phyloP scores from a whole-genome alignment of 148 eudicot genomes.

The Cornus suecica region DNA sequence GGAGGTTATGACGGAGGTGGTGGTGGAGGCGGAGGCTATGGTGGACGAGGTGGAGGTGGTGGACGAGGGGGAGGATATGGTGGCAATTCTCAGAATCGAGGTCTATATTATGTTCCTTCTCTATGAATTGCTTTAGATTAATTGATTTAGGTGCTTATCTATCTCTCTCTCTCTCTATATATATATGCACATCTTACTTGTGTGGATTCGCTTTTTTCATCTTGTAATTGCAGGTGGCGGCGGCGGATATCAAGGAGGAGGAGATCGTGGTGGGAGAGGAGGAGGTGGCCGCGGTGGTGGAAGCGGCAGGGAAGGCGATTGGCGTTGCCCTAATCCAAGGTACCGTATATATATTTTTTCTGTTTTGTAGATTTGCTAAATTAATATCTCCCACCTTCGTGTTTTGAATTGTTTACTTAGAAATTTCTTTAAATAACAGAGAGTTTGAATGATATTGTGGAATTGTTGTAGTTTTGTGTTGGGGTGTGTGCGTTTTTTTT shows the following conservation, averaged over 20 bases:
- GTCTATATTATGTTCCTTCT: conserved; percentile 8
- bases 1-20: conserved; percentile 30
- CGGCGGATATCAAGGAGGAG: conserved; percentile 68
- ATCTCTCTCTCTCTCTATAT: too few species aligned
- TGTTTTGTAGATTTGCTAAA: neutral
- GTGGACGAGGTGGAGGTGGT: conserved; percentile 18
- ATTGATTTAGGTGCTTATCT: neutral
- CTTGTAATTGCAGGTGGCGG: conserved; percentile 28
- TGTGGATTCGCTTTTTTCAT: neutral
- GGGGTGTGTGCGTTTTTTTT: too few species aligned
- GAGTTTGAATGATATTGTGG: too few species aligned
- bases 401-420: too few species aligned
- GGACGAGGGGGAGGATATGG: conserved; percentile 49
- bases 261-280: conserved; percentile 38
- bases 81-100: conserved; percentile 44
- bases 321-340: conserved; percentile 93
- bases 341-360: conserved; percentile 16
- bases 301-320: conserved; percentile 85
- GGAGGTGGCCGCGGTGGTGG: conserved; percentile 70
- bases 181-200: too few species aligned
- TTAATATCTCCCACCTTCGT: neutral
- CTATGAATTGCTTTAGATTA: neutral
- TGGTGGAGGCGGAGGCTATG: conserved; percentile 14
- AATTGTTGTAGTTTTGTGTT: too few species aligned
- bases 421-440: too few species aligned